A percentile compares a stretch with the other conserved stretches of the same genome.
Evolutionary conservation across 208 protist genomes (phyloP).

Genomic region (Acanthamoeba castellanii): DNA sequence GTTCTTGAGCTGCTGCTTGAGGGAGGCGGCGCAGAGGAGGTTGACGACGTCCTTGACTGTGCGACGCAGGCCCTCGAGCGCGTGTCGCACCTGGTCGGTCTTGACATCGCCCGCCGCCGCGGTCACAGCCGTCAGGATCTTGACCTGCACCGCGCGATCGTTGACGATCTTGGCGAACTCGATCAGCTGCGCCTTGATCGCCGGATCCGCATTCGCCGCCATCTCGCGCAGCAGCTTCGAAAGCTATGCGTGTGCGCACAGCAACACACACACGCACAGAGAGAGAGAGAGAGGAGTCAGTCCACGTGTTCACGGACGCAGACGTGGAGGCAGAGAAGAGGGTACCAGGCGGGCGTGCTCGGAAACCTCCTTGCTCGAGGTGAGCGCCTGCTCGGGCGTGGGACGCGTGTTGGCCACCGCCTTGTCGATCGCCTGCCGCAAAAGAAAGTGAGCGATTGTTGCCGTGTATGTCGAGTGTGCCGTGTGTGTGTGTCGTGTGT

Average conservation of each 20-base stretch:
- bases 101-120: conserved; percentile 32
- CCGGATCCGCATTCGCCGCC: conserved; percentile 8
- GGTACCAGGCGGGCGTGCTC: conserved; percentile 33
- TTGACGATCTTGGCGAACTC: conserved; percentile 46
- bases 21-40: conserved; percentile 9
- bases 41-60: conserved; percentile 12
- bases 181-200: conserved; percentile 20
- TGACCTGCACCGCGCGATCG: conserved; percentile 20
- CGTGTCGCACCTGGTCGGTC: conserved; percentile 41
- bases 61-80: conserved; percentile 21
- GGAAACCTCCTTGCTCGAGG: conserved; percentile 22
- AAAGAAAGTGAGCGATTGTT: not conserved
- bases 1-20: conserved; percentile 64
- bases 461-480: too few relatives aligned
- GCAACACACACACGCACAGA: not conserved
- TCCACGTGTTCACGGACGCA: too few relatives aligned
- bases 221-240: conserved; percentile 27
- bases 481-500: too few relatives aligned
- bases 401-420: conserved; percentile 23
- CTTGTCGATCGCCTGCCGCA: not conserved
- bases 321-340: too few relatives aligned
- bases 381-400: conserved; percentile 43
- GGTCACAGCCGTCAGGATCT: conserved; percentile 19
- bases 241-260: not conserved
- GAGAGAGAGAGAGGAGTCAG: not conserved